Evolutionary conservation across 306 rosid species (phyloP).

Genomic region (Pterocarpus santalinus): DNA sequence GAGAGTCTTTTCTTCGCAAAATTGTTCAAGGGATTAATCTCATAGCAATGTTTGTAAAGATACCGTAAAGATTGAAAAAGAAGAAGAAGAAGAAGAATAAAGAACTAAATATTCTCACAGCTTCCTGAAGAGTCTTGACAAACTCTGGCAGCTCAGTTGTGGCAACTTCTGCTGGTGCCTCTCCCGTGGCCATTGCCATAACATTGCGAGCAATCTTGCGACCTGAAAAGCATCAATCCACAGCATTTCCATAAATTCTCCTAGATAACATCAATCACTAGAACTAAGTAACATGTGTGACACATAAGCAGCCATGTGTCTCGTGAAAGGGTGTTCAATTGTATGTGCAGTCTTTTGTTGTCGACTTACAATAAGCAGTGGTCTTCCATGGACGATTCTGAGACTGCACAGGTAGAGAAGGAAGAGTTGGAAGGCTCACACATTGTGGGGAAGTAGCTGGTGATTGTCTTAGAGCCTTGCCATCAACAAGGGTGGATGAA

Average conservation of each 20-base stretch:
- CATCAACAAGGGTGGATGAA: constrained; percentile 69
- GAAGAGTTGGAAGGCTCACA: constrained; percentile 75
- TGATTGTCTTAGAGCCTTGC: constrained; percentile 68
- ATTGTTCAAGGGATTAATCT: neutral
- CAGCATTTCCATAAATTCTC: neutral
- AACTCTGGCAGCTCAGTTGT: constrained; percentile 74
- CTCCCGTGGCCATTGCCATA: constrained; percentile 91
- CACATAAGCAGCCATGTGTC: neutral
- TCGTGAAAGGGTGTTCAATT: neutral
- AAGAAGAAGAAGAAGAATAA: neutral
- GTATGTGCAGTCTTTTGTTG: neutral
- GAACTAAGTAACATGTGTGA: neutral
- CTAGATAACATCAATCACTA: neutral
- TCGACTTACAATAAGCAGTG: constrained; percentile 71
- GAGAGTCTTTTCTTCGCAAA: neutral
- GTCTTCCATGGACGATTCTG: constrained; percentile 73
- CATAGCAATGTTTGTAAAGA: neutral
- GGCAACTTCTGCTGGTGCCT: constrained; percentile 79
- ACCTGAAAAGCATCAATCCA: constrained; percentile 52
- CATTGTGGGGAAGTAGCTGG: constrained; percentile 69
- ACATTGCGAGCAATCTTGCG: constrained; percentile 81
- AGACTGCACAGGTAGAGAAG: constrained; percentile 63
- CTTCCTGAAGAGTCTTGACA: constrained; percentile 68
- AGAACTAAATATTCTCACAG: constrained; percentile 56
- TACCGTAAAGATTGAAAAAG: neutral